A percentile compares a stretch with the other conserved stretches of the same genome.
Evolutionary conservation across 2,329 filamentous ascomycete species (phyloP).

Genomic region (Byssochlamys sp.): DNA sequence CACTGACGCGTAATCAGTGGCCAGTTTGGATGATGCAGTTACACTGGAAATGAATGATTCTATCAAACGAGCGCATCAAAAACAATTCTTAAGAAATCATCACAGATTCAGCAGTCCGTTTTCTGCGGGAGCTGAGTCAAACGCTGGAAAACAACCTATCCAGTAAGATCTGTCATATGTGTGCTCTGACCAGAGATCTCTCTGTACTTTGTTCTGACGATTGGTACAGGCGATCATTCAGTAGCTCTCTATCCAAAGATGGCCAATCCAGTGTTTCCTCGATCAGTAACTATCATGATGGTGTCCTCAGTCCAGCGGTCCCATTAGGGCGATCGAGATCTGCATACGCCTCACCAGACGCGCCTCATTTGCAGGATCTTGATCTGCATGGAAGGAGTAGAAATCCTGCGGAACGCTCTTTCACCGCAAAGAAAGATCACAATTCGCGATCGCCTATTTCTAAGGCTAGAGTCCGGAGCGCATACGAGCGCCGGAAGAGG

Average conservation of each 20-base stretch:
- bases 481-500: background rate
- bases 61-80: background rate
- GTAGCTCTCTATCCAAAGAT: background rate
- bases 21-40: background rate
- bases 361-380: background rate
- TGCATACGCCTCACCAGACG: background rate
- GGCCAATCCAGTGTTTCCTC: background rate
- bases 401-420: background rate
- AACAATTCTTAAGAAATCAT: background rate
- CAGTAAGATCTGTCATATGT: background rate
- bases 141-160: background rate
- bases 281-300: background rate
- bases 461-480: background rate
- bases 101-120: background rate
- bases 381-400: background rate
- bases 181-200: background rate
- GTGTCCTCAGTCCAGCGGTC: background rate
- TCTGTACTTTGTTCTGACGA: background rate
- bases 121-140: background rate
- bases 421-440: background rate
- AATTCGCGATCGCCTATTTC: background rate
- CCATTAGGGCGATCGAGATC: background rate
- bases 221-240: background rate
- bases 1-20: background rate
- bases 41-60: background rate